Evolutionary conservation across 164 flowering plant species (phyloP).

Genomic region (Stephania cephalantha): DNA sequence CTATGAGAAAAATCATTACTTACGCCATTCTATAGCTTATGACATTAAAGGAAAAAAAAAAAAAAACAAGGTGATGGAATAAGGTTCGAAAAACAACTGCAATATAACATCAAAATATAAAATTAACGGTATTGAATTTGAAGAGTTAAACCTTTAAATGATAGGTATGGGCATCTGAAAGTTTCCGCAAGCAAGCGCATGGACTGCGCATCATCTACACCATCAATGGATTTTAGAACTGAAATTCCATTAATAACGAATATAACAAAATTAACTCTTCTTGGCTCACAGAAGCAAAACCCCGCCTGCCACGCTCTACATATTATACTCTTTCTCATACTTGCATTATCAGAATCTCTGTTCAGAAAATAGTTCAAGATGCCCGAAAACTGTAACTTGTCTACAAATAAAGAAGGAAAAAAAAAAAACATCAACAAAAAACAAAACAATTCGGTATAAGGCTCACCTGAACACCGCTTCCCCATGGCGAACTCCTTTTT

Average conservation of each 20-base stretch:
- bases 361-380: constrained; percentile 4
- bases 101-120: not conserved
- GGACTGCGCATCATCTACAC: constrained; percentile 23
- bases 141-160: constrained; percentile 50
- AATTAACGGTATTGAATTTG: not conserved
- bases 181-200: constrained; percentile 25
- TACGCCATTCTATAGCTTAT: too few relatives aligned
- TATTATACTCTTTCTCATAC: constrained; percentile 26
- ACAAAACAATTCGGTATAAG: not conserved
- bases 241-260: constrained; percentile 69
- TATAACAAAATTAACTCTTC: constrained; percentile 64
- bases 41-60: not conserved
- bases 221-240: constrained; percentile 50
- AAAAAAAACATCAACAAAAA: not conserved
- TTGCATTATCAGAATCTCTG: constrained; percentile 50
- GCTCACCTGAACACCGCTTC: constrained; percentile 48
- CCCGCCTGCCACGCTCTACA: constrained; percentile 29
- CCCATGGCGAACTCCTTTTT: constrained; percentile 63
- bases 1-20: not conserved
- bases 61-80: not conserved
- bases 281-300: constrained; percentile 17
- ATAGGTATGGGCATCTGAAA: constrained; percentile 52
- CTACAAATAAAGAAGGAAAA: too few relatives aligned
- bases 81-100: not conserved
- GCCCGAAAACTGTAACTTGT: not conserved